phyloP scores from a whole-genome alignment of 2,329 filamentous ascomycete genomes.

The Paraphaeosphaeria sporulosa region DNA sequence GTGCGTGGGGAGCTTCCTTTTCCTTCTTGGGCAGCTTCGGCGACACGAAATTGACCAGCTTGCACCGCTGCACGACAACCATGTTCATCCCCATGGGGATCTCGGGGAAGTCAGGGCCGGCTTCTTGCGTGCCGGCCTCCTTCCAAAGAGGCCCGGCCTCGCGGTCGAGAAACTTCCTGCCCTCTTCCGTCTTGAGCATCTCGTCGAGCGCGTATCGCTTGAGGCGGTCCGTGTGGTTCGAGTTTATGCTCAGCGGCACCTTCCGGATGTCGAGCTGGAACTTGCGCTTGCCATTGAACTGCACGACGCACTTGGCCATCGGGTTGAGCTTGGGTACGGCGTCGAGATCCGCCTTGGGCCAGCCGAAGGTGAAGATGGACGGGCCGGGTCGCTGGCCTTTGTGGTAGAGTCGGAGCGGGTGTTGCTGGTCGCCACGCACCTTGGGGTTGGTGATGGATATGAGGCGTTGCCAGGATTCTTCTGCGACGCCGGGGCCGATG shows the following conservation, averaged over 20 bases:
- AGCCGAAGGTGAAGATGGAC: slow-evolving; percentile 59
- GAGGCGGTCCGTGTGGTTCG: slow-evolving; percentile 48
- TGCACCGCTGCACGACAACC: slow-evolving; percentile 72
- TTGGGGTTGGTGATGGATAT: slow-evolving; percentile 39
- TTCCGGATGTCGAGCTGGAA: slow-evolving; percentile 71
- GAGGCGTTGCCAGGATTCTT: slow-evolving; percentile 78
- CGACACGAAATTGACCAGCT: slow-evolving; percentile 75
- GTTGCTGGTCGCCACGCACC: slow-evolving; percentile 9
- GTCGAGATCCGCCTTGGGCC: slow-evolving; percentile 63
- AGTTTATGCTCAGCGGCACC: slow-evolving; percentile 50
- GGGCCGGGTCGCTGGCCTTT: slow-evolving; percentile 1
- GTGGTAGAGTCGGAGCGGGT: slow-evolving; percentile 16
- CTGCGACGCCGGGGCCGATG: slow-evolving; percentile 79
- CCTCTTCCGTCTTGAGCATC: slow-evolving; percentile 69
- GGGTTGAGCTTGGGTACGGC: slow-evolving; percentile 61
- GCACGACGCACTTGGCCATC: slow-evolving; percentile 69
- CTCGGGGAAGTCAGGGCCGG: slow-evolving; percentile 8
- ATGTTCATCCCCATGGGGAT: slow-evolving; percentile 56
- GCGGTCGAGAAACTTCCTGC: slow-evolving; percentile 60
- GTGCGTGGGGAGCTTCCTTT: neutral
- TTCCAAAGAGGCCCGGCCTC: slow-evolving; percentile 45
- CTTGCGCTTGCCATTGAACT: slow-evolving; percentile 80
- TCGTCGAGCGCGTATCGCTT: slow-evolving; percentile 68
- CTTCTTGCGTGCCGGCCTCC: slow-evolving; percentile 16
- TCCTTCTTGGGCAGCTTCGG: slow-evolving; percentile 20